Base-by-base conservation (phyloP, 2,329 filamentous ascomycete species). In the Claviceps sorghi region DNA sequence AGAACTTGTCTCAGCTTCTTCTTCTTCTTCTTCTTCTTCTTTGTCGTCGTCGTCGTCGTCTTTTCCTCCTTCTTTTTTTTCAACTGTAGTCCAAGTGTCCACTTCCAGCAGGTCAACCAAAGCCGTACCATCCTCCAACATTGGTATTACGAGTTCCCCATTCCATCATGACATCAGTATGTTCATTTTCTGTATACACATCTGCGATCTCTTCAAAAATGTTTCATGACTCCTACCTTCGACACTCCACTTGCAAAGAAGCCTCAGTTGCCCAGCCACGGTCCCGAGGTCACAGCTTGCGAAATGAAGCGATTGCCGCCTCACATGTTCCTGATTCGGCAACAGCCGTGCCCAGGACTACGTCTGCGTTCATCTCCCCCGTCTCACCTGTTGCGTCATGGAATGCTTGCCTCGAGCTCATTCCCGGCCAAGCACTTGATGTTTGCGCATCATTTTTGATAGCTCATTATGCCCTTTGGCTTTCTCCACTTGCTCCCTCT, bases 81-180 rank as follows among this genome's bases (percentile, higher is more conserved):
- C 55, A 44, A 60, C 59, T 64, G 58, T 32, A 36, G 19, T 57
- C 58, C 54, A 60, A 60, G 58, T 55, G 49, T 62, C 61, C 58
- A 55, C 63, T 52, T 60, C 64, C 54, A 60, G 60, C 59, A 58
- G 61, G 42, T 42, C 45, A 26, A 54, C 47, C 58, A 59, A 61
- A 57, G 57, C 53, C 48, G 38, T 40, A 62, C 59, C 58, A 54
- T 61, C 54, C 19, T 51, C 51, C 36, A 48, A 40, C 19, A 29
- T 41, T 30, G 22, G 40, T 5, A 51, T 21, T 21, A 34, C 40
- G 36, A 40, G 9, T 17, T 13, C 34, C 15, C 50, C 49, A 32
- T 43, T 47, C 29, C 10, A 38, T n/a, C 58, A 64, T 57, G 59
- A 60, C 59, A 57, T 62, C 57, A 62, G 65, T 66, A 67, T 62